Conservation (phyloP, 441 rosid species). For the Adansonia madagascariensis region DNA sequence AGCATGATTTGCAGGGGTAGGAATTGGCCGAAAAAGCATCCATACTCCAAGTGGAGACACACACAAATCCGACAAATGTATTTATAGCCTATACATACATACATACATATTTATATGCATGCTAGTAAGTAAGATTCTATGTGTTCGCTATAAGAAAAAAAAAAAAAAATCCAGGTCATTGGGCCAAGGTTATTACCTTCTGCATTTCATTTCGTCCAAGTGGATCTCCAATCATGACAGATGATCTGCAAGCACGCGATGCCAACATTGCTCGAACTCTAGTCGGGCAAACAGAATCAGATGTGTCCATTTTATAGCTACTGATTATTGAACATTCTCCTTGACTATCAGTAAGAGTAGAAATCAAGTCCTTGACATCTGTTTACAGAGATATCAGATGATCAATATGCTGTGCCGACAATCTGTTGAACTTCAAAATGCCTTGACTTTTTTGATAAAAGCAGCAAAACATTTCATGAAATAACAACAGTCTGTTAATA, state of each 20-base stretch:
- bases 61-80: neutral
- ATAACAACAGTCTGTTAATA: slow-evolving; percentile 13
- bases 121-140: neutral
- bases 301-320: slow-evolving; percentile 74
- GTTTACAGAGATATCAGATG: slow-evolving; percentile 29
- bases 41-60: neutral
- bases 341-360: slow-evolving; percentile 76
- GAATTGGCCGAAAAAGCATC: neutral
- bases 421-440: slow-evolving; percentile 2
- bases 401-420: slow-evolving; percentile 2
- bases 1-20: neutral
- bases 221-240: slow-evolving; percentile 88
- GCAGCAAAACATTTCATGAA: neutral
- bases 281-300: slow-evolving; percentile 83
- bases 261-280: slow-evolving; percentile 95
- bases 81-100: slow-evolving; percentile 5
- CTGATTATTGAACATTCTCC: slow-evolving; percentile 81
- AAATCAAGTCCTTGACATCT: slow-evolving; percentile 92
- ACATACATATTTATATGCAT: neutral
- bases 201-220: slow-evolving; percentile 85
- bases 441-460: neutral
- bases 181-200: slow-evolving; percentile 52
- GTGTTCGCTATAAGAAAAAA: neutral
- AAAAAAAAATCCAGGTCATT: neutral
- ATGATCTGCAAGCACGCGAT: slow-evolving; percentile 89